Conservation (phyloP, 805 yeast species). For the Hanseniaspora pseudoguilliermondii region DNA sequence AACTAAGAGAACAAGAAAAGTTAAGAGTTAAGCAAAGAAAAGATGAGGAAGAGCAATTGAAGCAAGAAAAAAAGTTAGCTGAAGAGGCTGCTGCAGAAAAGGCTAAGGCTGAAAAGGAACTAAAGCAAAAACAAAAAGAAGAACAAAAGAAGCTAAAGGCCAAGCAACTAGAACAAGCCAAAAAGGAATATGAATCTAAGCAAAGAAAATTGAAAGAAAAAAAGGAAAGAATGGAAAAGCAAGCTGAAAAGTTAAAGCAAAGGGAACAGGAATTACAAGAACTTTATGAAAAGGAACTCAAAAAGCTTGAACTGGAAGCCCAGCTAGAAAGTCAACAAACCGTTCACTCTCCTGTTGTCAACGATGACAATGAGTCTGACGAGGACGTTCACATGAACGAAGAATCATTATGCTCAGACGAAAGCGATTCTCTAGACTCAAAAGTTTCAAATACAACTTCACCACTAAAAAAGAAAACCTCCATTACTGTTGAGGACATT, state of each 20-base stretch:
- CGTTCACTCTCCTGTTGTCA: background rate
- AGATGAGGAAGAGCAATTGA: background rate
- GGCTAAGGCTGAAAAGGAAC: background rate
- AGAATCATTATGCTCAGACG: constrained; percentile 5
- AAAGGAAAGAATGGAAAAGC: constrained; percentile 11
- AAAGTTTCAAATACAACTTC: background rate
- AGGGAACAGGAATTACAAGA: background rate
- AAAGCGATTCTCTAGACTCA: background rate
- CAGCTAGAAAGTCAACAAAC: background rate
- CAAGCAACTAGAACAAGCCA: constrained; percentile 4
- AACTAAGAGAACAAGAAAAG: background rate
- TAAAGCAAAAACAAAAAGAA: background rate
- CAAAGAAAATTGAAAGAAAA: constrained; percentile 3
- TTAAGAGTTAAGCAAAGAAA: background rate
- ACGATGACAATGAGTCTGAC: background rate
- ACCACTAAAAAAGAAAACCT: constrained; percentile 6
- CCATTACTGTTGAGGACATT: constrained; percentile 25
- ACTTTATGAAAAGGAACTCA: background rate
- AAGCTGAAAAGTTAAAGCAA: constrained; percentile 6
- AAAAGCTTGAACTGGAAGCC: background rate
- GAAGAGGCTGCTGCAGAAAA: background rate
- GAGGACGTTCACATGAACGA: constrained; percentile 5
- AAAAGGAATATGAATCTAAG: constrained; percentile 1
- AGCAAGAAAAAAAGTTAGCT: background rate
- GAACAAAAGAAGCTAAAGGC: background rate